Percentiles rank a stretch among this genome's conserved stretches.
Evolutionary conservation across 2,329 filamentous ascomycete species (phyloP).

Genomic region (Sporothrix humicola): DNA sequence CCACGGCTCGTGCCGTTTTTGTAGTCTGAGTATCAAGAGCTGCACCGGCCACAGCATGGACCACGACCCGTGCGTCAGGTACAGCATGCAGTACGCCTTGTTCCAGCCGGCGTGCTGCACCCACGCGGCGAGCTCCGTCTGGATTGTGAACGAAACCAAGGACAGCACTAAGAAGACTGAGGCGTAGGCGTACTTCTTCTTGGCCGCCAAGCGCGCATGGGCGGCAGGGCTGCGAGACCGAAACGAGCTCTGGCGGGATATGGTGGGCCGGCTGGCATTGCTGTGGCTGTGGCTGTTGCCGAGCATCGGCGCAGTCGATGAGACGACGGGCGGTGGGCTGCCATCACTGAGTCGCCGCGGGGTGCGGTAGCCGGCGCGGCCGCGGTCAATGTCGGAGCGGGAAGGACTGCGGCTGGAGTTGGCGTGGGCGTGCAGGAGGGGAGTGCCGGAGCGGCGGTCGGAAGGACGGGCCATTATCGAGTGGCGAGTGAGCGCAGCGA

Average conservation of each 20-base stretch:
- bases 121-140: conserved; percentile 94
- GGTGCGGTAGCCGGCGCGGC: conserved; percentile 30
- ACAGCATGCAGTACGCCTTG: conserved; percentile 99
- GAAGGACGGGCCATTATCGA: conserved; percentile 18
- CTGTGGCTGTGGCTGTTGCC: no score
- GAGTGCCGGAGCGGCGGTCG: conserved; percentile 28
- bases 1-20: conserved; percentile 81
- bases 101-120: conserved; percentile 95
- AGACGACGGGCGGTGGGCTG: background rate
- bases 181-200: conserved; percentile 83
- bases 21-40: conserved; percentile 77
- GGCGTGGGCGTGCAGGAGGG: conserved; percentile 22
- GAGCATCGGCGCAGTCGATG: background rate
- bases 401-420: background rate
- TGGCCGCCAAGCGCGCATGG: conserved; percentile 66
- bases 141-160: conserved; percentile 85
- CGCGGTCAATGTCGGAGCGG: conserved; percentile 29
- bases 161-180: conserved; percentile 81
- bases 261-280: background rate
- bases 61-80: conserved; percentile 96
- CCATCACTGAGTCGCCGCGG: conserved; percentile 17
- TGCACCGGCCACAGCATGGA: conserved; percentile 84
- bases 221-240: conserved; percentile 77
- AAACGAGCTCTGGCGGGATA: conserved; percentile 69
- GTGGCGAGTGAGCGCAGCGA: background rate